phyloP scores from a whole-genome alignment of 805 yeast genomes.

The Cyberlindnera xishuangbannaensis region DNA sequence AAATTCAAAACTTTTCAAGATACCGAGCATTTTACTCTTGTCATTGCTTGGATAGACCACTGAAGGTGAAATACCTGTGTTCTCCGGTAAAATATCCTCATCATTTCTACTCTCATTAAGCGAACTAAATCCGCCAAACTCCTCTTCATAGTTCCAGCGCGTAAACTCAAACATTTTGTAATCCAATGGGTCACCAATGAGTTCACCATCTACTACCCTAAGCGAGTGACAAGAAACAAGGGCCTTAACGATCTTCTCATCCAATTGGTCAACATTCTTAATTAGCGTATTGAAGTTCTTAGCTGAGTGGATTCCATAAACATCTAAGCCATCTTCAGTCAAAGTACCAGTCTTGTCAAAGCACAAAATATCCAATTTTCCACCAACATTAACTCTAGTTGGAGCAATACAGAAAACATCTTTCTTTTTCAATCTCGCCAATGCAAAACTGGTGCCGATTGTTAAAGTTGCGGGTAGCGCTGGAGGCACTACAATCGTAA shows the following conservation, averaged over 20 bases:
- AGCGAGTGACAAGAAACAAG: constrained; percentile 78
- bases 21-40: constrained; percentile 36
- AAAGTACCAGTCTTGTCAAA: constrained; percentile 97
- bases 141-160: constrained; percentile 70
- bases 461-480: constrained; percentile 97
- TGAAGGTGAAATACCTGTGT: constrained; percentile 40
- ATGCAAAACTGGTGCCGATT: constrained; percentile 92
- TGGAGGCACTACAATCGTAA: constrained; percentile 97
- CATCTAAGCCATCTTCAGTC: constrained; percentile 94
- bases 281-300: constrained; percentile 26
- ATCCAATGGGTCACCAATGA: constrained; percentile 93
- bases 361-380: constrained; percentile 83
- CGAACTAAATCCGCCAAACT: constrained; percentile 38
- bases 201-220: constrained; percentile 66
- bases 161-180: constrained; percentile 90
- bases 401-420: constrained; percentile 89
- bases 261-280: constrained; percentile 19
- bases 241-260: constrained; percentile 31
- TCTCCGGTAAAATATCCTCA: constrained; percentile 36
- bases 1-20: constrained; percentile 68
- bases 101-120: constrained; percentile 34
- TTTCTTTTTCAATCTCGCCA: constrained; percentile 62
- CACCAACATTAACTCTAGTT: constrained; percentile 92
- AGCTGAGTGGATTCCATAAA: constrained; percentile 55
- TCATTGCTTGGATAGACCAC: constrained; percentile 42